A percentile compares a stretch with the other conserved stretches of the same genome.
Conservation (phyloP, 768 basidiomycete species). For the Rubroboletus satanas region DNA sequence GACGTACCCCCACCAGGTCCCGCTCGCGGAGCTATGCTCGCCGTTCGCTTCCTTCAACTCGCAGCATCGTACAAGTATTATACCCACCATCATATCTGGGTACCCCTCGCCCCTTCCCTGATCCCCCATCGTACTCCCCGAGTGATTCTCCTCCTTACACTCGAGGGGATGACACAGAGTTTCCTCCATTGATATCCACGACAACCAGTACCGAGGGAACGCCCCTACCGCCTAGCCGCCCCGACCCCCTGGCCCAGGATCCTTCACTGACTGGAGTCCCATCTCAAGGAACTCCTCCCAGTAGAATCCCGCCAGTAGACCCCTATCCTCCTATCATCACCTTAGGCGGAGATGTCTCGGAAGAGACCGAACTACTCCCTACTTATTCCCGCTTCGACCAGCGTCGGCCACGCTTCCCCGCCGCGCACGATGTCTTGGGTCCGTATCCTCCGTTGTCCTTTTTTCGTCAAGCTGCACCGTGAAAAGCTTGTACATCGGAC, state of each 20-base stretch:
- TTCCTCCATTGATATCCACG: not conserved
- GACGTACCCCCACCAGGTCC: not conserved
- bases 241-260: slow-evolving; percentile 11
- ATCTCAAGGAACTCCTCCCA: not conserved
- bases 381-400: slow-evolving; percentile 29
- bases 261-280: slow-evolving; percentile 19
- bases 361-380: slow-evolving; percentile 17
- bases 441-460: slow-evolving; percentile 26
- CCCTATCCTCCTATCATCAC: not conserved
- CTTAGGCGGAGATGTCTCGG: not conserved
- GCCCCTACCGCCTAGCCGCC: not conserved
- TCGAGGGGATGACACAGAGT: not conserved
- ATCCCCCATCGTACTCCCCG: slow-evolving; percentile 23
- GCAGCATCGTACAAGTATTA: slow-evolving; percentile 24
- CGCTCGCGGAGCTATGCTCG: not conserved
- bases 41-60: slow-evolving; percentile 15
- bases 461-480: not conserved
- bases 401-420: slow-evolving; percentile 14
- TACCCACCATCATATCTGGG: slow-evolving; percentile 24
- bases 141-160: not conserved
- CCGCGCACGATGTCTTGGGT: slow-evolving; percentile 20
- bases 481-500: not conserved
- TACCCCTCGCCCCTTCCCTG: slow-evolving; percentile 1
- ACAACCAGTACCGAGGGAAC: not conserved
- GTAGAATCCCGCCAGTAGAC: not conserved